phyloP scores from a whole-genome alignment of 2,329 filamentous ascomycete species.

The Colletotrichum sp. region DNA sequence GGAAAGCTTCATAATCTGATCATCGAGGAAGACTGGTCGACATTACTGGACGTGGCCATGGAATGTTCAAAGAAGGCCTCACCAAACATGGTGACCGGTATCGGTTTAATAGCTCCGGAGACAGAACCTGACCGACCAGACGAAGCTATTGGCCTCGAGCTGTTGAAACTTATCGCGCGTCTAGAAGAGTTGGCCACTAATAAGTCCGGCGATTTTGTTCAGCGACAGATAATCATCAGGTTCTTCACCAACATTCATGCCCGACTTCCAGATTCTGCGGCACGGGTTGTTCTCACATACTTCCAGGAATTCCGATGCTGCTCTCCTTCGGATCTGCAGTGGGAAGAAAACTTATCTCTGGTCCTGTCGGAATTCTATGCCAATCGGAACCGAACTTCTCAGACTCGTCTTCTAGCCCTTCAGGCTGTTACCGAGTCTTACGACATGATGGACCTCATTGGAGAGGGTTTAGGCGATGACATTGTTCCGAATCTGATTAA shows the following conservation, averaged over 20 bases:
- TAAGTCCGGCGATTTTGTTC: conserved; percentile 60
- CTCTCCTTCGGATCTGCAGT: conserved; percentile 72
- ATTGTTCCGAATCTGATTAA: conserved; percentile 64
- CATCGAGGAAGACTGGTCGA: conserved; percentile 70
- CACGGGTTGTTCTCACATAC: conserved; percentile 68
- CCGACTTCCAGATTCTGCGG: conserved; percentile 69
- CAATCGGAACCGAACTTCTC: conserved; percentile 63
- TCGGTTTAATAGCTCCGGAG: conserved; percentile 24
- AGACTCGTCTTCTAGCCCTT: conserved; percentile 68
- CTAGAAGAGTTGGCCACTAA: conserved; percentile 55
- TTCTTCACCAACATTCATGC: conserved; percentile 69
- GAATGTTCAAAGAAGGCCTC: conserved; percentile 52
- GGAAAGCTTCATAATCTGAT: conserved; percentile 61
- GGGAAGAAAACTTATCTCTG: conserved; percentile 67
- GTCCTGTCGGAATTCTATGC: conserved; percentile 69
- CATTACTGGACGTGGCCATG: conserved; percentile 63
- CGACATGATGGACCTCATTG: conserved; percentile 61
- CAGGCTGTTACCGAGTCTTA: conserved; percentile 65
- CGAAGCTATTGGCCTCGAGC: conserved; percentile 45
- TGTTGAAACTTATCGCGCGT: conserved; percentile 49
- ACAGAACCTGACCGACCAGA: conserved; percentile 37
- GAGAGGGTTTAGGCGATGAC: conserved; percentile 62
- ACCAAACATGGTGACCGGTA: not conserved
- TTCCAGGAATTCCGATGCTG: conserved; percentile 74
- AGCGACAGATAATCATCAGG: conserved; percentile 69